phyloP scores from a whole-genome alignment of 2,329 filamentous ascomycete genomes.

The Hymenoscyphus fructigenus region DNA sequence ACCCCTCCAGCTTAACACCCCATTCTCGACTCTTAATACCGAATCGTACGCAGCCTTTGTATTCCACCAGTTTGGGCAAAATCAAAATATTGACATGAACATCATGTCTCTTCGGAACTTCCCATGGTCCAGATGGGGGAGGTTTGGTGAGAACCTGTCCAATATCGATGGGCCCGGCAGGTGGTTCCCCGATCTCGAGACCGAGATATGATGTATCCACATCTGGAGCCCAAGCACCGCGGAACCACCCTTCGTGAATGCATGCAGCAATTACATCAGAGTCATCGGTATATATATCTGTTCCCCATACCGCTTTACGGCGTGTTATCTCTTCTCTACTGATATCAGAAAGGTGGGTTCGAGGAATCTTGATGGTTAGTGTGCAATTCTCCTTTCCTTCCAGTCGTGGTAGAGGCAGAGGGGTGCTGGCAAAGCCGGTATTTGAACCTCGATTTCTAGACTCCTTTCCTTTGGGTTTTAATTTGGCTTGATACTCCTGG shows the following conservation, averaged over 20 bases:
- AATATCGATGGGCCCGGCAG: conserved; percentile 33
- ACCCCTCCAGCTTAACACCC: conserved; percentile 52
- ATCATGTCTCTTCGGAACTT: conserved; percentile 68
- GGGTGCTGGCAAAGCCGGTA: conserved; percentile 32
- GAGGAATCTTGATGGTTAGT: conserved; percentile 82
- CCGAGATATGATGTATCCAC: conserved; percentile 69
- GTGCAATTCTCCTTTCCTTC: conserved; percentile 77
- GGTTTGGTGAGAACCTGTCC: conserved; percentile 50
- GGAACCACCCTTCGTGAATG: conserved; percentile 90
- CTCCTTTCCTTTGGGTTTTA: conserved; percentile 46
- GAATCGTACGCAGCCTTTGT: conserved; percentile 71
- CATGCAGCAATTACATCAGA: conserved; percentile 90
- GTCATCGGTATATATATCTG: conserved; percentile 93
- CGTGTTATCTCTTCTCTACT: conserved; percentile 82
- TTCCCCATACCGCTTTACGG: conserved; percentile 83
- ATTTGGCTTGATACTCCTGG: conserved; percentile 72
- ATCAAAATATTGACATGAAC: conserved; percentile 85
- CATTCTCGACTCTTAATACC: conserved; percentile 83
- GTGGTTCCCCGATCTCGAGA: conserved; percentile 44
- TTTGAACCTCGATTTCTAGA: conserved; percentile 29
- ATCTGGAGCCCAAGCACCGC: conserved; percentile 80
- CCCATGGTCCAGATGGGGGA: conserved; percentile 60
- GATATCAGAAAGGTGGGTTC: conserved; percentile 67
- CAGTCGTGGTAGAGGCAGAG: conserved; percentile 63
- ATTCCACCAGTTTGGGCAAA: conserved; percentile 75